Evolutionary conservation across 495 filamentous ascomycete species (phyloP).

Genomic region (Annulohypoxylon maeteangense): DNA sequence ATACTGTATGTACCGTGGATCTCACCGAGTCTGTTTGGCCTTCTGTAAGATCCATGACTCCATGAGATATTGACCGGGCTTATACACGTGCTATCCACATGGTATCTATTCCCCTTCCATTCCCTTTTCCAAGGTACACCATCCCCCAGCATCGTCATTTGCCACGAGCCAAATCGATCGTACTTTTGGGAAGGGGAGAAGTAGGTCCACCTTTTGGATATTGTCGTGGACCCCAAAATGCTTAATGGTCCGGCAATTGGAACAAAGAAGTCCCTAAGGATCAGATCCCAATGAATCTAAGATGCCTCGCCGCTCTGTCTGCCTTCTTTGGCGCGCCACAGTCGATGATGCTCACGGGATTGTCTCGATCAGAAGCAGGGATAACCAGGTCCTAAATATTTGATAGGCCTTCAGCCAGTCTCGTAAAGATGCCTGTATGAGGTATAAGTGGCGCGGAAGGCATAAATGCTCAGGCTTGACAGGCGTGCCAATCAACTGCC

Average conservation of each 20-base stretch:
- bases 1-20: conserved; percentile 13
- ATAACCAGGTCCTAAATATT: conserved; percentile 1
- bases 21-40: conserved; percentile 21
- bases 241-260: neutral
- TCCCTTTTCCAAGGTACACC: neutral
- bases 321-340: conserved; percentile 1
- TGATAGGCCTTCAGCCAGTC: neutral
- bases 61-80: neutral
- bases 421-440: conserved; percentile 3
- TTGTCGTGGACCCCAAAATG: neutral
- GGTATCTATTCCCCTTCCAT: neutral
- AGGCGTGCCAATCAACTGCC: neutral
- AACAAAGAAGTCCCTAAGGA: neutral
- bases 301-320: conserved; percentile 15
- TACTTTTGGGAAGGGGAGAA: neutral
- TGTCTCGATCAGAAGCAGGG: neutral
- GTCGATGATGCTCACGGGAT: neutral
- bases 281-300: neutral
- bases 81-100: conserved; percentile 6
- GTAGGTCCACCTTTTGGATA: neutral
- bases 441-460: neutral
- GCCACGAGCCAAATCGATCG: neutral
- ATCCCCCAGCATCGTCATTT: neutral
- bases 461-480: neutral
- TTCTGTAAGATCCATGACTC: neutral